Evolutionary conservation across 169 alveolate species (phyloP), one percentile per base, ranked within the genome.

Genomic region (Plasmodium inui): DNA sequence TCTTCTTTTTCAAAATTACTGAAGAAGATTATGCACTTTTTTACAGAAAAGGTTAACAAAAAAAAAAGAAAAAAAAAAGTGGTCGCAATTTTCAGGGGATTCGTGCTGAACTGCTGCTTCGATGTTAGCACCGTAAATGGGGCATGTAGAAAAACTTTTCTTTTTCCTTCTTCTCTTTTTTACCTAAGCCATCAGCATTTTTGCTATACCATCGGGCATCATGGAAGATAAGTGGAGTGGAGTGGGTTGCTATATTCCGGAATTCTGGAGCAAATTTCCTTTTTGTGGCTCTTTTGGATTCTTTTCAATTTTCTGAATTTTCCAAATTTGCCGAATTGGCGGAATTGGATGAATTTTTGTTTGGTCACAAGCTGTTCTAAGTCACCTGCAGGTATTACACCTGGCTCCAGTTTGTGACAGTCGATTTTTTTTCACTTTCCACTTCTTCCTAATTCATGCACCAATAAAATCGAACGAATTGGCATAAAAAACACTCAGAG

Each of bases 11-110:
- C 71, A 32, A 32, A 82, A 82, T 17, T 17, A 82, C 8, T 82
- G 55, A 82, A 78, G 39, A 50, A 19, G 34, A 67, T 67, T 82
- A 82, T 82, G 55, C 89, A 82, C 80, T 55, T 28, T 22, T 82
- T 53, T 32, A 82, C 79, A 82, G 67, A 82, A 82, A 17, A 57
- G 34, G 6, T 19, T 5, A 82, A 82, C 57, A 30, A 10, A 82
- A 82, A 82, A 26, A 30, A 17, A 28, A 53, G 44, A 79, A 22
- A 55, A 28, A 46, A 46, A 28, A 41, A 80, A 46, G 19, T 46
- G 57, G 53, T 80, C 8, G 22, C 34, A n/a, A 46, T 41, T 46
- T 41, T 41, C 46, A 10, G 37, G 17, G 41, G 71, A 80, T 41
- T 46, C 19, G 34, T 26, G 12, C 3, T 67, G 28, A 67, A 67